These are phyloP conservation scores for Ilex paraguariensis DNA, from an alignment of 305 asterid species.

Conservation along the genomic window DNA sequence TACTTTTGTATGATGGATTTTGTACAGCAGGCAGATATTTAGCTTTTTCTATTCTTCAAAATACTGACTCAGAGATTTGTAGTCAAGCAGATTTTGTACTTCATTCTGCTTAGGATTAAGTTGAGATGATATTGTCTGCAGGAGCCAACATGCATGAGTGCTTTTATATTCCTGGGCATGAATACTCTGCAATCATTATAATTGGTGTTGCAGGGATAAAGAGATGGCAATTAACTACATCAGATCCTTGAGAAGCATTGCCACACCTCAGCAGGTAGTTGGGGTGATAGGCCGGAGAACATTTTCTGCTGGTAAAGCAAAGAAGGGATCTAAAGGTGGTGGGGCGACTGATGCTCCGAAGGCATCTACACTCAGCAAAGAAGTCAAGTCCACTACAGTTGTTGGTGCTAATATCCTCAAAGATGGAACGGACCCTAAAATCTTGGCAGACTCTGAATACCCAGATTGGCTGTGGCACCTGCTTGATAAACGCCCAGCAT, in stretches of 20 bases:
- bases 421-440: constrained; percentile 79
- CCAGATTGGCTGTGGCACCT: constrained; percentile 85
- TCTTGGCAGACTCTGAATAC: constrained; percentile 74
- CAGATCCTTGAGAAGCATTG: constrained; percentile 33
- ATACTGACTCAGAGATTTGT: no score
- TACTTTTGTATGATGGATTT: no score
- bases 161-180: no score
- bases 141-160: no score
- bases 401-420: constrained; percentile 74
- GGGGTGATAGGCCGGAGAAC: constrained; percentile 42
- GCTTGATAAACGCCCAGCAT: constrained; percentile 61
- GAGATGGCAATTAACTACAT: constrained; percentile 38
- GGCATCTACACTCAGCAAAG: constrained; percentile 65
- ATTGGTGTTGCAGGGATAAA: constrained; percentile 30
- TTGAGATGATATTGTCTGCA: no score
- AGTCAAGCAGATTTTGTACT: no score
- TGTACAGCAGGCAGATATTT: no score
- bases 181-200: constrained; percentile 6
- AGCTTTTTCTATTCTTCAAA: no score
- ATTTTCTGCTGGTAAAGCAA: constrained; percentile 73
- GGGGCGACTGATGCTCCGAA: constrained; percentile 67
- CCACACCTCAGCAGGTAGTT: constrained; percentile 33
- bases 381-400: constrained; percentile 81
- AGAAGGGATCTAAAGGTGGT: constrained; percentile 81
- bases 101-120: no score